A percentile compares a stretch with the other conserved stretches of the same genome.
Conservation (phyloP, 106 monocot species). For the Allium fistulosum region DNA sequence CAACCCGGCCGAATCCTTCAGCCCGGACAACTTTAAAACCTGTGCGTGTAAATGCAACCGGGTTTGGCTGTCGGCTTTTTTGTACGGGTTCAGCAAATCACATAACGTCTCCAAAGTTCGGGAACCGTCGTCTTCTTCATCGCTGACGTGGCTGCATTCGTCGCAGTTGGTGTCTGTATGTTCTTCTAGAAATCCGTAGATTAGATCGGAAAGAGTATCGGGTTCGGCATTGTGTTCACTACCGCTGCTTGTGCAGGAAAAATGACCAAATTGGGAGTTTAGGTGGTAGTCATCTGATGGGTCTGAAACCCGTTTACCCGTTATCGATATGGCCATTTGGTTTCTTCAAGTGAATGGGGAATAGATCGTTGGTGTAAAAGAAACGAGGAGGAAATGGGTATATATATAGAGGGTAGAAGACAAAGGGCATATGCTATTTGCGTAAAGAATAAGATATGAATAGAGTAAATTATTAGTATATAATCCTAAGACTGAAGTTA, state of each 20-base stretch:
- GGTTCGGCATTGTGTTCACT: slow-evolving; percentile 19
- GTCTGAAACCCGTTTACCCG: slow-evolving; percentile 29
- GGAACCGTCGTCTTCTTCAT: not conserved
- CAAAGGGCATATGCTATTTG: not conserved
- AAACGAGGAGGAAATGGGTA: not conserved
- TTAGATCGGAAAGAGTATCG: slow-evolving; percentile 20
- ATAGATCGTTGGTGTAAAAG: not conserved
- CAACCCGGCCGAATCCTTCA: not conserved
- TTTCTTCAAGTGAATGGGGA: not conserved
- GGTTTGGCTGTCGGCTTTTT: not conserved
- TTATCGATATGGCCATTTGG: slow-evolving; percentile 17
- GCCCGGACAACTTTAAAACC: not conserved
- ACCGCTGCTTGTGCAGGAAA: slow-evolving; percentile 13
- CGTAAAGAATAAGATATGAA: no score
- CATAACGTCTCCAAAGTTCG: not conserved
- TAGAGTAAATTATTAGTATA: no score
- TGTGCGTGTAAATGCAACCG: not conserved
- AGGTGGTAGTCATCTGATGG: not conserved
- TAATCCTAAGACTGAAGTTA: no score
- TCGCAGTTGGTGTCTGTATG: not conserved
- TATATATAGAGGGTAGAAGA: not conserved
- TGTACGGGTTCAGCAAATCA: slow-evolving; percentile 2
- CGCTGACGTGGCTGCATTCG: not conserved
- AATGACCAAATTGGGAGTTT: not conserved
- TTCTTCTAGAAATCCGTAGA: slow-evolving; percentile 21